These are phyloP conservation scores for Rhododendron vialii DNA, from an alignment of 148 eudicot species.

Conservation along the genomic window DNA sequence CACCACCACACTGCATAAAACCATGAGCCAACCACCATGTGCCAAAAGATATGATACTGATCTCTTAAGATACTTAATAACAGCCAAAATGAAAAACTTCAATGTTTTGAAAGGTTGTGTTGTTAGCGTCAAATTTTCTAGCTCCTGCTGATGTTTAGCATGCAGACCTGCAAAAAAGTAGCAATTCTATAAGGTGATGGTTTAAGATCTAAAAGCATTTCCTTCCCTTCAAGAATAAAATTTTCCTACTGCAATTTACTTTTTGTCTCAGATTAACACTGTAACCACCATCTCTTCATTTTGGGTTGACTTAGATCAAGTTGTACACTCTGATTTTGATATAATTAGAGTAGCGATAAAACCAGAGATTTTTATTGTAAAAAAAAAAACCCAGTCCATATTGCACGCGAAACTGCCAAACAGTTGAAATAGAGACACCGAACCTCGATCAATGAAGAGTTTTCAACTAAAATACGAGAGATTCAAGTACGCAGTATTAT, in stretches of 20 bases:
- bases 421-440: background rate
- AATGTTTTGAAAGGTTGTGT: slow-evolving; percentile 72
- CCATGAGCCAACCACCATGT: slow-evolving; percentile 62
- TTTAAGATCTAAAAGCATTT: background rate
- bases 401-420: background rate
- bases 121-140: slow-evolving; percentile 67
- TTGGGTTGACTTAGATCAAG: background rate
- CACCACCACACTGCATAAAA: slow-evolving; percentile 40
- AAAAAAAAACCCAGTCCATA: background rate
- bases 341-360: background rate
- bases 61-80: slow-evolving; percentile 50
- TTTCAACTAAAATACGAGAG: background rate
- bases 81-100: slow-evolving; percentile 66
- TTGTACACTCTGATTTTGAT: background rate
- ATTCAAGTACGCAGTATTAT: background rate
- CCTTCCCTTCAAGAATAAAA: background rate
- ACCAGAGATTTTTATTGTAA: background rate
- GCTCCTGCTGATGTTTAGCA: slow-evolving; percentile 62
- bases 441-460: background rate
- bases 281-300: background rate
- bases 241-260: too few species aligned
- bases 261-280: background rate
- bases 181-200: slow-evolving; percentile 3
- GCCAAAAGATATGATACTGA: slow-evolving; percentile 55
- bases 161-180: slow-evolving; percentile 53